These are phyloP conservation scores for Leishmania major DNA, from an alignment of 208 protist species.

Conservation along the genomic window DNA sequence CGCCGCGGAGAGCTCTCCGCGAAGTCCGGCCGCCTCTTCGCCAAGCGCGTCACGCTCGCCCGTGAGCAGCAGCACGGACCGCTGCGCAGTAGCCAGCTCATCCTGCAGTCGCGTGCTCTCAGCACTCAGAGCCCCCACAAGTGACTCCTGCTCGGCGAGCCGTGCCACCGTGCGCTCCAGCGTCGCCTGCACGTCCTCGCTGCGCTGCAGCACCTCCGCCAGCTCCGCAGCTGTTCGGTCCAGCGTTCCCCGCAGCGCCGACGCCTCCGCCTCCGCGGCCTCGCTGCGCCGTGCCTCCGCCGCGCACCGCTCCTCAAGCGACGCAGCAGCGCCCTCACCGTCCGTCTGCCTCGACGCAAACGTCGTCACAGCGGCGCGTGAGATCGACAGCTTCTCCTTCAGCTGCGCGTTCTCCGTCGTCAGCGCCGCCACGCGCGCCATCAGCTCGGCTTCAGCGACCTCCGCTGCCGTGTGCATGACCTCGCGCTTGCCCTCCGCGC, in stretches of 20 bases:
- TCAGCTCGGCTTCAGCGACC: not conserved
- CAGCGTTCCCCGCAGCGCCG: not conserved
- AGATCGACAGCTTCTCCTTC: constrained; percentile 20
- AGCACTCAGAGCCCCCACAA: constrained; percentile 14
- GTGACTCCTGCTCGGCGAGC: constrained; percentile 6
- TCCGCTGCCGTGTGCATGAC: constrained; percentile 6
- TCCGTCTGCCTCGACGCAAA: constrained; percentile 11
- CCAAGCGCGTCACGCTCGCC: constrained; percentile 9
- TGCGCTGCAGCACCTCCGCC: constrained; percentile 12
- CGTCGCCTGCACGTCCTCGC: constrained; percentile 19
- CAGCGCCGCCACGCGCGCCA: not conserved
- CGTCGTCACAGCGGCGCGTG: constrained; percentile 1
- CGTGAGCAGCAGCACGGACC: not conserved
- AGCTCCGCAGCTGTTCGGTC: constrained; percentile 1
- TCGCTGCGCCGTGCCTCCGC: constrained; percentile 6
- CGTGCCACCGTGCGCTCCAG: constrained; percentile 3
- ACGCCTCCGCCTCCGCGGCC: constrained; percentile 4
- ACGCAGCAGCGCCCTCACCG: not conserved
- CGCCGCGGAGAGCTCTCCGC: not conserved
- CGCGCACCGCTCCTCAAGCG: constrained; percentile 3
- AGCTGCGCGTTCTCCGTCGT: constrained; percentile 12
- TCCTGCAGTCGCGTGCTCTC: constrained; percentile 3
- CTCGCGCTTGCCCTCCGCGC: constrained; percentile 7
- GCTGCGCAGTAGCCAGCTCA: not conserved
- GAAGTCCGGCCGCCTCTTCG: not conserved